These are phyloP conservation scores for Calophaca sinica DNA, from an alignment of 306 rosid species.

Conservation along the genomic window DNA sequence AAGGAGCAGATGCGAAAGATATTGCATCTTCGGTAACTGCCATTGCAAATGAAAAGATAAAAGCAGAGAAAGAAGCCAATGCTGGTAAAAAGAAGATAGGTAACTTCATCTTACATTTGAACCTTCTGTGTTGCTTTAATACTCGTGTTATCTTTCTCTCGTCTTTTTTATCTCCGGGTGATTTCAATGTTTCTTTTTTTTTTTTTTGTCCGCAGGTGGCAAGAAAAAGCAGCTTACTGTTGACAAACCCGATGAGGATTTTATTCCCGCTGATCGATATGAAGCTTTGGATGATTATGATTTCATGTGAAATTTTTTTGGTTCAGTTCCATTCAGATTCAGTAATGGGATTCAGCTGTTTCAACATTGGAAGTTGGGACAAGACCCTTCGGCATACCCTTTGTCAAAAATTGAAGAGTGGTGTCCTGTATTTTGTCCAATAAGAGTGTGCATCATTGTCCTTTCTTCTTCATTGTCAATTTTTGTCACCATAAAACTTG, in stretches of 20 bases:
- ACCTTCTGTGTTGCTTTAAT: background rate
- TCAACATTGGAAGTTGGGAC: constrained; percentile 49
- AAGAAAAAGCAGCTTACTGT: constrained; percentile 92
- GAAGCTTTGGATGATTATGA: constrained; percentile 83
- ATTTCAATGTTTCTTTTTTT: background rate
- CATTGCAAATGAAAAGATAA: constrained; percentile 91
- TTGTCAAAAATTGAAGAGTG: constrained; percentile 50
- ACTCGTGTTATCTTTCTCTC: background rate
- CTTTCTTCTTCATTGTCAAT: constrained; percentile 44
- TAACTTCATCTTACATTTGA: constrained; percentile 25
- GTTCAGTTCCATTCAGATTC: constrained; percentile 42
- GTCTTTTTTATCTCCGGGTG: background rate
- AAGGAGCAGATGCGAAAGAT: constrained; percentile 95
- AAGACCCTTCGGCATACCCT: constrained; percentile 56
- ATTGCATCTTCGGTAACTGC: constrained; percentile 88
- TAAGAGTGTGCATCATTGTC: constrained; percentile 50
- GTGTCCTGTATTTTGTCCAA: constrained; percentile 47
- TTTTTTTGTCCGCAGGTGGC: constrained; percentile 58
- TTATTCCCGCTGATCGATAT: constrained; percentile 55
- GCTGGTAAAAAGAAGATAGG: constrained; percentile 94
- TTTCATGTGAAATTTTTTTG: constrained; percentile 78
- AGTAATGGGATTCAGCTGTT: constrained; percentile 46
- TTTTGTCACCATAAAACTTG: constrained; percentile 50
- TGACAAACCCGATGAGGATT: constrained; percentile 83
- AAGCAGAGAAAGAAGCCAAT: constrained; percentile 89